phyloP scores from a whole-genome alignment of 768 basidiomycete genomes.

The Psilocybe sp. region DNA sequence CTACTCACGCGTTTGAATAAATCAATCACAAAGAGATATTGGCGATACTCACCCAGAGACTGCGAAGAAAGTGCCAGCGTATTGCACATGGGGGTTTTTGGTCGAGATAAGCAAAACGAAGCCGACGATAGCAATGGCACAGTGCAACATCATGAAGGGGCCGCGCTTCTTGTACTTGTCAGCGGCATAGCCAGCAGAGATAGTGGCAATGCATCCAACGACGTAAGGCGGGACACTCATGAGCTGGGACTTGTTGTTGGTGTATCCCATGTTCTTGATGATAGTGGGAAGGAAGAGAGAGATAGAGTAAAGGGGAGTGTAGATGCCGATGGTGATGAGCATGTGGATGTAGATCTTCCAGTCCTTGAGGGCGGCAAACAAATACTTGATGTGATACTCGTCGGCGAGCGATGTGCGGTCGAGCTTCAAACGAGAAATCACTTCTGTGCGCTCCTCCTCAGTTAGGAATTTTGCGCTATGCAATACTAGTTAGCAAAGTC shows the following conservation, averaged over 20 bases:
- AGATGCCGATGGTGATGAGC: conserved; percentile 30
- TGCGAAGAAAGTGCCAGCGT: conserved; percentile 27
- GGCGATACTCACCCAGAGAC: conserved; percentile 27
- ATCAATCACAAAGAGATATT: background rate
- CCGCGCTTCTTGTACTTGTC: conserved; percentile 24
- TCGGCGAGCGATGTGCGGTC: conserved; percentile 26
- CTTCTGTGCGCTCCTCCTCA: conserved; percentile 25
- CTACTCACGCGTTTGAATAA: conserved; percentile 14
- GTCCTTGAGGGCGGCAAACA: conserved; percentile 24
- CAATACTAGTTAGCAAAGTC: background rate
- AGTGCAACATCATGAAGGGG: conserved; percentile 25
- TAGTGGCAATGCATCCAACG: conserved; percentile 25
- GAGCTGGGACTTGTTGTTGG: conserved; percentile 26
- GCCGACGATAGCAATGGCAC: conserved; percentile 21
- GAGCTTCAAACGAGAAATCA: conserved; percentile 22
- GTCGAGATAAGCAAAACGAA: conserved; percentile 26
- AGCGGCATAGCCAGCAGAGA: conserved; percentile 19
- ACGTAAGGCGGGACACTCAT: conserved; percentile 31
- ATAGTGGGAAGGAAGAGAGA: conserved; percentile 30
- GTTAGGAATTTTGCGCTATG: conserved; percentile 27
- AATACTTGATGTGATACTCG: conserved; percentile 24
- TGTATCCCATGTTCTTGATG: conserved; percentile 25
- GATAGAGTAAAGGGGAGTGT: conserved; percentile 29
- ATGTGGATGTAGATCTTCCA: conserved; percentile 34
- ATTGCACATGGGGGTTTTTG: conserved; percentile 23